Percentiles rank a stretch among this genome's conserved stretches.
Conservation (phyloP, 805 yeast genomes). For the Metschnikowia baotianmanensis region DNA sequence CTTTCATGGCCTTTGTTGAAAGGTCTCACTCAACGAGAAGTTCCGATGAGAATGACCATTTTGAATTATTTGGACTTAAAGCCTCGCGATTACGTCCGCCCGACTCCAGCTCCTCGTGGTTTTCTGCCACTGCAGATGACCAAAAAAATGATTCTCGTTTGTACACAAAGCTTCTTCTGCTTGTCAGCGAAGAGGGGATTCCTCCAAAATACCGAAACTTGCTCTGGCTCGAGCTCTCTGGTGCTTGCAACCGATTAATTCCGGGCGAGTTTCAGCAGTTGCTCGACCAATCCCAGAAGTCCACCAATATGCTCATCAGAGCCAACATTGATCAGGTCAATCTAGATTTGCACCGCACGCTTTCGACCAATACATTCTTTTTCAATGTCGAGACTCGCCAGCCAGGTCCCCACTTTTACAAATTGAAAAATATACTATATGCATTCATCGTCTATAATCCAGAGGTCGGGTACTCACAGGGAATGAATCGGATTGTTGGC, state of each 20-base stretch:
- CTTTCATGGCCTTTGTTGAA: conserved; percentile 34
- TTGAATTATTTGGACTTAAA: conserved; percentile 36
- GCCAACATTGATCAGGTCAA: conserved; percentile 47
- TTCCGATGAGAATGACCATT: conserved; percentile 2
- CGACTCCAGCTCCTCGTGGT: conserved; percentile 12
- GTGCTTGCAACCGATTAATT: conserved; percentile 41
- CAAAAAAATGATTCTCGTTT: conserved; percentile 3
- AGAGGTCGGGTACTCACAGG: conserved; percentile 55
- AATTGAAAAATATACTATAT: conserved; percentile 44
- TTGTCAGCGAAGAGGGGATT: conserved; percentile 44
- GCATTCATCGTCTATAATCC: conserved; percentile 50
- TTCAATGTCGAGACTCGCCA: conserved; percentile 33
- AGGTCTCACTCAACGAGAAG: conserved; percentile 12
- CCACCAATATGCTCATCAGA: conserved; percentile 5
- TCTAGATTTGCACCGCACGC: conserved; percentile 52
- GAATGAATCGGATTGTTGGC: conserved; percentile 60
- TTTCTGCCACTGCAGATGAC: conserved; percentile 22
- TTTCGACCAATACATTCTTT: conserved; percentile 54
- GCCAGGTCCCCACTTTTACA: conserved; percentile 53
- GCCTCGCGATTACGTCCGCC: conserved; percentile 34
- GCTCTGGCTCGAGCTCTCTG: conserved; percentile 56
- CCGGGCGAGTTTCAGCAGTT: conserved; percentile 48
- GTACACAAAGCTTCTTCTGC: conserved; percentile 18
- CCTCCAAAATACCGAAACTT: conserved; percentile 47
- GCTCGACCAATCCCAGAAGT: conserved; percentile 13